Base-by-base conservation (phyloP, 495 filamentous ascomycete species). In the Bacidia gigantensis region DNA sequence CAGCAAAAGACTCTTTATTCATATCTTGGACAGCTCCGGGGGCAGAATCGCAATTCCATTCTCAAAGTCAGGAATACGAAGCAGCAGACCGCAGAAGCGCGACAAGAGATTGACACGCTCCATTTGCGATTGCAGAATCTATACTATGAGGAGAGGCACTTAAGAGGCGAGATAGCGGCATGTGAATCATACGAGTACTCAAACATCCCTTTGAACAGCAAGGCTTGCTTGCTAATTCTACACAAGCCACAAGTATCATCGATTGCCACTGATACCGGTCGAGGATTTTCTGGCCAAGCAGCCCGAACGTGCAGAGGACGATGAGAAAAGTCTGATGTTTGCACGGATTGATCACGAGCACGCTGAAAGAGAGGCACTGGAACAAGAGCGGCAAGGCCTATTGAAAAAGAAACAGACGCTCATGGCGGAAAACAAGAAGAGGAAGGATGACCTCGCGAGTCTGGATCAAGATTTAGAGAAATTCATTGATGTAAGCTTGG, bases 51-150 rank as follows among this genome's bases (percentile, higher is more conserved):
- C 9, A 72, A 83, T 54, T 86, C 88, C 11, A 77, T 87, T 57
- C 75, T 95, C 50, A 74, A 77, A 17, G 84, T 90, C 32, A 81
- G 92, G 52, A 79, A 89, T 51, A 95, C 89, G 29, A 98, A 97
- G 63, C 76, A 81, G 48, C 70, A 77, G 58, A 96, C 93, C 9
- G 83, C 84, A 25, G 87, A 95, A 63, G 84, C 82, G 26, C 80
- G 90, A 22, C 83, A 87, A 63, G 89, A 95, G 66, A 86, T 96
- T 49, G 92, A 98, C 62, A 77, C 80, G 49, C 72, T 97, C 53
- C 89, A 96, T 69, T 76, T 98, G 18, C 83, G 93, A 62, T 72
- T 97, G 24, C 89, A 97, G 65, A 98, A 98, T 64, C 72, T 98
- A 22, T 90, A 93, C 66, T 98, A 98, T 65, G 92, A 98, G 65